Base-by-base conservation (phyloP, 1,139 yeast species). In the Hemisphaericaspora subhashii region DNA sequence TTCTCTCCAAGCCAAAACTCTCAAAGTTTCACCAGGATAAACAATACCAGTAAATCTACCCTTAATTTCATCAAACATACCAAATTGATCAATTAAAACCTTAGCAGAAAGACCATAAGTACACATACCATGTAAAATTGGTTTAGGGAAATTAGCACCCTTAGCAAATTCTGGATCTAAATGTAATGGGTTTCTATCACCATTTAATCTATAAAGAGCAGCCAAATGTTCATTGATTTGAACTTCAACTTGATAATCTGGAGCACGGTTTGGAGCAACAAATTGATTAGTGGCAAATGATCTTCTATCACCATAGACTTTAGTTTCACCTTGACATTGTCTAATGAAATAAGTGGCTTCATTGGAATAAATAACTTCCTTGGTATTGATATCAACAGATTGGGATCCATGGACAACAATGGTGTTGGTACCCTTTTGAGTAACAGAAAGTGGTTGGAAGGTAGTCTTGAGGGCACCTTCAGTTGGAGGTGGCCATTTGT, bases 121-220 rank as follows among this genome's bases (percentile, higher is more conserved):
- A 59, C 95, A 85, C 68, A 92, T 76, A 38, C 98, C 98, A 65
- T 92, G 98, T 52, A 92, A 75, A 54, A 92, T 92, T 42, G 98
- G 98, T 46, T 71, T 68, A 37, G 83, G 83, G 66, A 90, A 92
- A 48, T 85, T 85, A 41, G 95, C 98, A 45, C 88, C 88, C 49
- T 83, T 79, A 22, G 98, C 97, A 64, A 90, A 86, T 31, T 65
- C 72, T 26, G 98, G 97, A 64, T 92, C 98, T 60, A 92, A 83
- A 67, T 92, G 98, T 54, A 92, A 77, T 48, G 98, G 98, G 65
- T 92, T 92, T 64, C 82, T 83, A 70, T 92, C 98, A 45, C 97
- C 98, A 47, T 92, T 83, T 47, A 92, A 73, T 62, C 98, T 80
- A 71, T 92, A 92, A 45, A 90, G 67, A 11, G 96, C 88, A 39